Evolutionary conservation across 441 rosid species (phyloP).

Genomic region (Raphanus hybrid): DNA sequence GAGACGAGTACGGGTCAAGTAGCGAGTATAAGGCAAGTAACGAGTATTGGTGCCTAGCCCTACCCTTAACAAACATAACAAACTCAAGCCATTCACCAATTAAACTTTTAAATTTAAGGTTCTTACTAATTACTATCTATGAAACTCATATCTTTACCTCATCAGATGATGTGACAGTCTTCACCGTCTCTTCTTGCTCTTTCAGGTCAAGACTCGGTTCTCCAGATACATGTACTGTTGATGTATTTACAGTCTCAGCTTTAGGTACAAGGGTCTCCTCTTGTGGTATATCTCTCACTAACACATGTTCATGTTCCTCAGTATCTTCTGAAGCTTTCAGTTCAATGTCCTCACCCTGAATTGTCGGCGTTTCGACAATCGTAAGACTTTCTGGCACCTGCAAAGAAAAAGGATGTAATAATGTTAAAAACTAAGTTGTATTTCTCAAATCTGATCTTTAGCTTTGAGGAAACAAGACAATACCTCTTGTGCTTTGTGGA

Average conservation of each 20-base stretch:
- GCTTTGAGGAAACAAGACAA: conserved; percentile 25
- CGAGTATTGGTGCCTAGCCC: no score
- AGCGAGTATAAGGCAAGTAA: no score
- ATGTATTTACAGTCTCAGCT: conserved; percentile 7
- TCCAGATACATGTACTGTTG: conserved; percentile 15
- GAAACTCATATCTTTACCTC: conserved; percentile 49
- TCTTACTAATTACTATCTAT: not conserved
- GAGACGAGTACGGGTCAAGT: no score
- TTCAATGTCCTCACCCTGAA: conserved; percentile 16
- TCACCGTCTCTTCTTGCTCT: conserved; percentile 36
- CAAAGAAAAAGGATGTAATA: not conserved
- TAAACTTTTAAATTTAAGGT: not conserved
- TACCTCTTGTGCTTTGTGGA: conserved; percentile 37
- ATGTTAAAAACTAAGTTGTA: not conserved
- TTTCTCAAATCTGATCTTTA: not conserved
- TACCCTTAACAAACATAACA: not conserved
- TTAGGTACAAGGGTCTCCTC: conserved; percentile 16
- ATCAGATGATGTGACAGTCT: conserved; percentile 43
- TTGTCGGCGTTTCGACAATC: conserved; percentile 17
- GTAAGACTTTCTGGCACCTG: conserved; percentile 37
- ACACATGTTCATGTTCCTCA: conserved; percentile 27
- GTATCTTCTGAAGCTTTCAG: conserved; percentile 5
- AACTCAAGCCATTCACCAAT: not conserved
- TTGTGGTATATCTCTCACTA: conserved; percentile 19
- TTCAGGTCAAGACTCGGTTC: not conserved